Evolutionary conservation across 108 stramenopile species (phyloP).

Genomic region (Skeletonema tropicum): DNA sequence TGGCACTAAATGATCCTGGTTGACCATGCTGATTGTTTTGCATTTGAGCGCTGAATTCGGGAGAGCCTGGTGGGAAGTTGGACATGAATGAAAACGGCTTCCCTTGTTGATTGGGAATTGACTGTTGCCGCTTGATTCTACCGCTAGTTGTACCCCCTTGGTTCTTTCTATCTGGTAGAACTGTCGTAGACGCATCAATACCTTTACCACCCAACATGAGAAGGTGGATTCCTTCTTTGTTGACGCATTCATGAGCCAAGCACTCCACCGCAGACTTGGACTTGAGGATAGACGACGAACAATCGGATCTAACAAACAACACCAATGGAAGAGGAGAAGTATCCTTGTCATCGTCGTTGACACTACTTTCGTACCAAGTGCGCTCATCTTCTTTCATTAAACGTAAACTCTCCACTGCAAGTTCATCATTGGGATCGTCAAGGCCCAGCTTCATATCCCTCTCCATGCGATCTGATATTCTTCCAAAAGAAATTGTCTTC

Average conservation of each 20-base stretch:
- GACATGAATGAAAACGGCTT: constrained; percentile 55
- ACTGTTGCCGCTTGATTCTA: constrained; percentile 35
- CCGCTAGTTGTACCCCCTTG: constrained; percentile 18
- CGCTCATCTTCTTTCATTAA: constrained; percentile 78
- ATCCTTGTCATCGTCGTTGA: neutral
- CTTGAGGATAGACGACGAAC: constrained; percentile 69
- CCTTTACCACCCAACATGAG: constrained; percentile 78
- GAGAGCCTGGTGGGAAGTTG: constrained; percentile 46
- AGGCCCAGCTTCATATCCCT: constrained; percentile 70
- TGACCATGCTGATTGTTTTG: constrained; percentile 17
- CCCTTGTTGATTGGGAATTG: constrained; percentile 15
- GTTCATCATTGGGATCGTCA: constrained; percentile 86
- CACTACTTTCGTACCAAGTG: constrained; percentile 35
- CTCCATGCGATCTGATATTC: constrained; percentile 71
- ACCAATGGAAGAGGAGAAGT: constrained; percentile 63
- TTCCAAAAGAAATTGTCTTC: constrained; percentile 37
- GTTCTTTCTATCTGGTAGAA: constrained; percentile 42
- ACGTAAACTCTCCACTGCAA: constrained; percentile 65
- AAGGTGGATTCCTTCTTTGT: constrained; percentile 69
- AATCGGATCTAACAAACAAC: constrained; percentile 75
- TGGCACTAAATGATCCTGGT: constrained; percentile 64
- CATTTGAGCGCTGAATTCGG: constrained; percentile 47
- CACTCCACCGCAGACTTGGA: constrained; percentile 82
- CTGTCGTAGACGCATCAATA: constrained; percentile 68
- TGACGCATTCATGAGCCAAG: constrained; percentile 73